Conservation (phyloP, 495 filamentous ascomycete species). For the Staphylotrichum longicolle region DNA sequence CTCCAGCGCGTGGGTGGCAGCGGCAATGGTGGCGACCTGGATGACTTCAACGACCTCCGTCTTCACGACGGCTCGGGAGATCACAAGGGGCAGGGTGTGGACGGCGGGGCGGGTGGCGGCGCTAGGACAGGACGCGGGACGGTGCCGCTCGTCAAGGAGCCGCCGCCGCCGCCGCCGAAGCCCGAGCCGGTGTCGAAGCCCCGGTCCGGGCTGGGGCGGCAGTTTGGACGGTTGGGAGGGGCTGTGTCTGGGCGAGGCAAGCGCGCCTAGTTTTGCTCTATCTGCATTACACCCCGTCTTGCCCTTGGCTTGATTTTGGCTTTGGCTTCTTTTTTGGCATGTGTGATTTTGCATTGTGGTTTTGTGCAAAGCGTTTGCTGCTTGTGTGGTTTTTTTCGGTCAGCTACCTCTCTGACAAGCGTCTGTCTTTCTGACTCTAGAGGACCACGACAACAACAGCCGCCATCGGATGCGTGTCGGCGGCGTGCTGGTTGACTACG, state of each 20-base stretch:
- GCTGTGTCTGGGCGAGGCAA: conserved; percentile 61
- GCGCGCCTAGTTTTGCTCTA: conserved; percentile 33
- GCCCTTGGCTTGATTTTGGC: conserved; percentile 5
- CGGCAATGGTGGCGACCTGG: conserved; percentile 26
- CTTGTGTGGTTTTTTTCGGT: conserved; percentile 1
- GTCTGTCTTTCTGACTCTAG: conserved; percentile 10
- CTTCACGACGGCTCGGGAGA: conserved; percentile 45
- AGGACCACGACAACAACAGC: not conserved
- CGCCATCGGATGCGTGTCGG: conserved; percentile 8
- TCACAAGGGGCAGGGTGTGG: conserved; percentile 33
- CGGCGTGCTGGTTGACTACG: not conserved
- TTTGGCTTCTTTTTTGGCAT: conserved; percentile 10
- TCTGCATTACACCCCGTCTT: too few species aligned
- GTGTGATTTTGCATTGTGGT: not conserved
- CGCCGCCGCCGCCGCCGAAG: conserved; percentile 22
- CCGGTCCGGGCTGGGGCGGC: conserved; percentile 61
- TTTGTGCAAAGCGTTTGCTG: not conserved
- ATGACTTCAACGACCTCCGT: conserved; percentile 45
- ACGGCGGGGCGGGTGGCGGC: conserved; percentile 39
- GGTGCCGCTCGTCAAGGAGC: conserved; percentile 5
- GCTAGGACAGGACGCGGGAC: conserved; percentile 33
- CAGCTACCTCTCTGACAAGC: conserved; percentile 12
- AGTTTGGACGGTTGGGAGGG: conserved; percentile 65
- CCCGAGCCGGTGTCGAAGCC: conserved; percentile 51
- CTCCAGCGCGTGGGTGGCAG: conserved; percentile 41